Percentiles rank a stretch among this genome's conserved stretches.
phyloP scores from a whole-genome alignment of 192 early-diverging fungal genomes.

The Podila horticola region DNA sequence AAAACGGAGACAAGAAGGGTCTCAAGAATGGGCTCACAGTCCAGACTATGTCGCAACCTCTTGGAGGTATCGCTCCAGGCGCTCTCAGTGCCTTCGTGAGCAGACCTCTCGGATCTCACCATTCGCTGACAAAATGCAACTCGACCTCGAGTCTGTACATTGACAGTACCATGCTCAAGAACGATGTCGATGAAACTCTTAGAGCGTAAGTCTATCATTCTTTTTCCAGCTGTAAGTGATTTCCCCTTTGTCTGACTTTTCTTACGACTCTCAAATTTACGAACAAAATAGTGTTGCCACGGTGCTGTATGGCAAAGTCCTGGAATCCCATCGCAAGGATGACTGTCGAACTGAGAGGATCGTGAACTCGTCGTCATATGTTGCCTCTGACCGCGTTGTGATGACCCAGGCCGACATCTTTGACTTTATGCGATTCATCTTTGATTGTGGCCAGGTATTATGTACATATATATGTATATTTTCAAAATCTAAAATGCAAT shows the following conservation, averaged over 20 bases:
- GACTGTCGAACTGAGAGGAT: conserved; percentile 44
- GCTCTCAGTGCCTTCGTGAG: conserved; percentile 31
- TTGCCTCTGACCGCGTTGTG: conserved; percentile 18
- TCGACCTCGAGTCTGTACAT: conserved; percentile 51
- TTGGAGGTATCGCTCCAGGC: conserved; percentile 29
- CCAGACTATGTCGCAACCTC: conserved; percentile 9
- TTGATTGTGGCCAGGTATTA: conserved; percentile 66
- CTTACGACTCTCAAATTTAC: neutral
- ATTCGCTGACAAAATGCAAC: conserved; percentile 46
- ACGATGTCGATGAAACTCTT: conserved; percentile 44
- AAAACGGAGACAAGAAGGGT: neutral
- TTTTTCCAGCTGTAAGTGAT: neutral
- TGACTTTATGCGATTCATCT: conserved; percentile 72
- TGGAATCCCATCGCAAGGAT: conserved; percentile 31
- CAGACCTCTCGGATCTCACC: conserved; percentile 20
- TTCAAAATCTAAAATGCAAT: neutral
- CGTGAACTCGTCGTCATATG: conserved; percentile 41
- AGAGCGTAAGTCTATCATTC: conserved; percentile 28
- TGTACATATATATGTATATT: no score
- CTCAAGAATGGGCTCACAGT: conserved; percentile 7
- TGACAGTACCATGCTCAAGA: conserved; percentile 48
- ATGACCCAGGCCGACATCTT: conserved; percentile 63
- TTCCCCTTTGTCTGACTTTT: neutral
- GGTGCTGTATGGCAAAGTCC: conserved; percentile 37
- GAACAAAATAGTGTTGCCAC: conserved; percentile 21